Conservation (phyloP, 352 stramenopile species). For the Globisporangium cystogenes region DNA sequence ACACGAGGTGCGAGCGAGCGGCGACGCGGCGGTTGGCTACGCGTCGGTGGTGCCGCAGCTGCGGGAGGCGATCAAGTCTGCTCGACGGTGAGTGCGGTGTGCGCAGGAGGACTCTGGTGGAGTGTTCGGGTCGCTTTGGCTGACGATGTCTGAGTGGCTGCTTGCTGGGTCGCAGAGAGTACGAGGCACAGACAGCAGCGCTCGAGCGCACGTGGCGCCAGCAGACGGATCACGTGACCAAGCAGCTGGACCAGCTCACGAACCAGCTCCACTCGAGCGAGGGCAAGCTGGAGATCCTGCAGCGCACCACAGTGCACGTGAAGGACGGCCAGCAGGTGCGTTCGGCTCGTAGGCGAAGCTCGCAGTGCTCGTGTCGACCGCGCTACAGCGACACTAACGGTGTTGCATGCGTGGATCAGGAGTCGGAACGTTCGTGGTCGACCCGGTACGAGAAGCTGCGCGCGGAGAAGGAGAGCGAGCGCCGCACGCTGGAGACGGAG, state of each 20-base stretch:
- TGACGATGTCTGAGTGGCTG: no score
- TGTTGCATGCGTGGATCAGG: constrained; percentile 1
- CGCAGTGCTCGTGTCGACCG: no score
- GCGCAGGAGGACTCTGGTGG: no score
- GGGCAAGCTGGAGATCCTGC: constrained; percentile 36
- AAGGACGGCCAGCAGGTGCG: constrained; percentile 41
- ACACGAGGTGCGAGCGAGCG: constrained; percentile 2
- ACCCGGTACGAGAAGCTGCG: constrained; percentile 38
- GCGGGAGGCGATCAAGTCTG: constrained; percentile 3
- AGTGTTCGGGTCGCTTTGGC: no score
- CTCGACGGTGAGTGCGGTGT: no score
- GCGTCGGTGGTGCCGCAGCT: constrained; percentile 3
- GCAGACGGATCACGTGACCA: constrained; percentile 25
- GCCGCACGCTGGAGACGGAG: constrained; percentile 36
- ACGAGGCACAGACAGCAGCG: constrained; percentile 28
- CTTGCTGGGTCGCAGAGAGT: no score
- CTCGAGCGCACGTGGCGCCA: constrained; percentile 45
- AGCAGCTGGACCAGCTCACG: constrained; percentile 36
- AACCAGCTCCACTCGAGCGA: constrained; percentile 41
- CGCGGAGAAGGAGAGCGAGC: constrained; percentile 32
- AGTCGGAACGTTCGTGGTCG: constrained; percentile 32
- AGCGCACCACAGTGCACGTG: constrained; percentile 33
- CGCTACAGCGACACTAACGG: neutral
- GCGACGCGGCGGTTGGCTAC: constrained; percentile 1
- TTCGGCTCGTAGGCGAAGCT: no score